phyloP scores from a whole-genome alignment of 2,329 filamentous ascomycete genomes.

The Epicoccum sorghinum region DNA sequence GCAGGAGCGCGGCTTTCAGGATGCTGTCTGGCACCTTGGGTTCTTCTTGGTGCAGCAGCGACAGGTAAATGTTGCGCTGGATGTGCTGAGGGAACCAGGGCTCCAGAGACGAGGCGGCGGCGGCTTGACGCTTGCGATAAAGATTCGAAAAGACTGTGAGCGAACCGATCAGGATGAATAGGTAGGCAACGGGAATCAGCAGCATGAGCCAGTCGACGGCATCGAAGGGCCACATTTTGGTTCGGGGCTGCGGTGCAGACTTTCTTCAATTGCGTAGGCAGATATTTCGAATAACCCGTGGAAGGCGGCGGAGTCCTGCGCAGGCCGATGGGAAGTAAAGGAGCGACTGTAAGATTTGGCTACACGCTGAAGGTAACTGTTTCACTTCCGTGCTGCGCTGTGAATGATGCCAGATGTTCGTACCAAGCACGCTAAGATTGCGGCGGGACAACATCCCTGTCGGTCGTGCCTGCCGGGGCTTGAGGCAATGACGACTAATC shows the following conservation, averaged over 20 bases:
- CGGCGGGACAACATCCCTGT: conserved; percentile 14
- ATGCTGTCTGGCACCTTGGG: conserved; percentile 79
- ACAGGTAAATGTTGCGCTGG: conserved; percentile 92
- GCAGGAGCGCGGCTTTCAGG: conserved; percentile 84
- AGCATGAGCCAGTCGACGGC: conserved; percentile 83
- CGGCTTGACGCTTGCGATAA: conserved; percentile 88
- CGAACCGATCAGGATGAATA: conserved; percentile 84
- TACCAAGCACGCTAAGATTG: conserved; percentile 8
- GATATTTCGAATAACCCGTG: background rate
- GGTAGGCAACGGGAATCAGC: conserved; percentile 84
- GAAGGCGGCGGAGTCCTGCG: background rate
- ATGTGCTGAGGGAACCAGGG: conserved; percentile 94
- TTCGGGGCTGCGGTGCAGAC: conserved; percentile 12
- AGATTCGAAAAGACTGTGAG: conserved; percentile 90
- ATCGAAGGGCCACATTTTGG: conserved; percentile 46
- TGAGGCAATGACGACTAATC: conserved; percentile 15
- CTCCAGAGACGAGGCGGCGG: conserved; percentile 79
- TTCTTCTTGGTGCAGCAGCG: conserved; percentile 82
- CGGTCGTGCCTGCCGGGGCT: conserved; percentile 5
- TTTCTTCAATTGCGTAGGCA: conserved; percentile 1
- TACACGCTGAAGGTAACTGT: conserved; percentile 4
- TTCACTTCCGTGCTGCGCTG: conserved; percentile 10
- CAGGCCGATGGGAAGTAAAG: background rate
- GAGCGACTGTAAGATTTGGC: conserved; percentile 13
- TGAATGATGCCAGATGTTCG: conserved; percentile 20